Evolutionary conservation across 805 yeast species (phyloP), one percentile per base, ranked within the genome.

Genomic region (Vanderwaltozyma verrucispora): DNA sequence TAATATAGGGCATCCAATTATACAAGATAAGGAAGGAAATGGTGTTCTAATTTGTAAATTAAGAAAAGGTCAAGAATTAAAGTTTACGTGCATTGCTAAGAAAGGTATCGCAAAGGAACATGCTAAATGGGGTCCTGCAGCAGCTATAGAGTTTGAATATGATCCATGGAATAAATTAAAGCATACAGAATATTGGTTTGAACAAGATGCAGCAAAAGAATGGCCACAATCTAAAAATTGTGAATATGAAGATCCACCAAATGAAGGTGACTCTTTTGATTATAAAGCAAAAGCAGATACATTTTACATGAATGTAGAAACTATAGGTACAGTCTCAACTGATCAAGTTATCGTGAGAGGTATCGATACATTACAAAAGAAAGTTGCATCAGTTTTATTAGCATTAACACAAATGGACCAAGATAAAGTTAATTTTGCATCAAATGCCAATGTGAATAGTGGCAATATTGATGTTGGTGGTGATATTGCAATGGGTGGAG

Each of bases 111-210:
- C 95, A 35, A 88, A 88, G 59, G 99, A 92, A 59, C 99, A 92
- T 57, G 96, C 98, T 35, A 92, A 92, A 56, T 92, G 99, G 99
- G 80, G 92, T 6, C 96, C 98, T 11, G 82, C 94, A 48, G 74
- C 96, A 0, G 97, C 97, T 17, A 74, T 89, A 38, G 96, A 94
- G 15, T 89, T 89, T 53, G 98, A 89, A 61, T 89, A 89, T 56
- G 98, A 89, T 54, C 98, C 99, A n/a, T 89, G 95, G 94, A 92
- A 92, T 64, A 92, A 89, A 63, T 71, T 92, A 52, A 80, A 83
- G 56, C 98, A 92, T 59, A 92, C 98, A 0, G 95, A 87, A 51
- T 84, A 74, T 56, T 92, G 99, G 99, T 85, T 81, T 59, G 98
- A 92, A 63, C 89, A 78, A 44, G 82, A 77, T 55, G 81, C 84